Evolutionary conservation across 2,329 filamentous ascomycete genomes (phyloP).

Genomic region (Boeremia exigua): DNA sequence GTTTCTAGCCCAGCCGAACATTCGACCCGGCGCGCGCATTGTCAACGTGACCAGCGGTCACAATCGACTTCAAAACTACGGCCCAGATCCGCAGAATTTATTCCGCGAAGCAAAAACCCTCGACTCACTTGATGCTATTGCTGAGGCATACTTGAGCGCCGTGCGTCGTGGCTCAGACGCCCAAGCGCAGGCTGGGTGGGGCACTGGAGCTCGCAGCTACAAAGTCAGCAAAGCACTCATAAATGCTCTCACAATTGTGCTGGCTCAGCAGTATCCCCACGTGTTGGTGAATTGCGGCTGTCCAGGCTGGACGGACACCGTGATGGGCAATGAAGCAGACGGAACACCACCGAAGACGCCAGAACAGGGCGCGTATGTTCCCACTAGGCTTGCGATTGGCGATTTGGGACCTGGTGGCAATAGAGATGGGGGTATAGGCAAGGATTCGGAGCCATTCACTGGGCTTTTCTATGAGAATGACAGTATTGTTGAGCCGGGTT

Average conservation of each 20-base stretch:
- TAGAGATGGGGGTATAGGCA: conserved; percentile 5
- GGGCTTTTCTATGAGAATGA: conserved; percentile 23
- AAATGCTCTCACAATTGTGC: conserved; percentile 18
- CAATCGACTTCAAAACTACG: conserved; percentile 16
- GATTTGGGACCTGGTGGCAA: conserved; percentile 19
- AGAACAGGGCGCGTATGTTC: conserved; percentile 24
- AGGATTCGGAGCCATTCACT: conserved; percentile 8
- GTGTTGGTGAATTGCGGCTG: conserved; percentile 25
- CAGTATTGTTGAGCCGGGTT: conserved; percentile 13
- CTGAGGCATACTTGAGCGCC: neutral
- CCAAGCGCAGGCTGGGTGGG: neutral
- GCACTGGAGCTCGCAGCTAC: conserved; percentile 18
- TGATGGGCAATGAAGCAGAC: conserved; percentile 25
- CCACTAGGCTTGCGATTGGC: conserved; percentile 22
- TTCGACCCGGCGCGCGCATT: conserved; percentile 18
- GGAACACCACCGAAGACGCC: conserved; percentile 27
- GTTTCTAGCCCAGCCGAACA: conserved; percentile 16
- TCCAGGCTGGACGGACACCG: conserved; percentile 31
- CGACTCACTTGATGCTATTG: neutral
- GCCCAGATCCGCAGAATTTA: neutral
- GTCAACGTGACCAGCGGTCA: conserved; percentile 25
- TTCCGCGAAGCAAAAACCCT: neutral
- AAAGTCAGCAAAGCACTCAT: conserved; percentile 29
- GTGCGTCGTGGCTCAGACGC: neutral
- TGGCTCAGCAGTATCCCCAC: conserved; percentile 12